These are phyloP conservation scores for Fusarium burgessii DNA, from an alignment of 2,329 filamentous ascomycete genomes.

Conservation along the genomic window DNA sequence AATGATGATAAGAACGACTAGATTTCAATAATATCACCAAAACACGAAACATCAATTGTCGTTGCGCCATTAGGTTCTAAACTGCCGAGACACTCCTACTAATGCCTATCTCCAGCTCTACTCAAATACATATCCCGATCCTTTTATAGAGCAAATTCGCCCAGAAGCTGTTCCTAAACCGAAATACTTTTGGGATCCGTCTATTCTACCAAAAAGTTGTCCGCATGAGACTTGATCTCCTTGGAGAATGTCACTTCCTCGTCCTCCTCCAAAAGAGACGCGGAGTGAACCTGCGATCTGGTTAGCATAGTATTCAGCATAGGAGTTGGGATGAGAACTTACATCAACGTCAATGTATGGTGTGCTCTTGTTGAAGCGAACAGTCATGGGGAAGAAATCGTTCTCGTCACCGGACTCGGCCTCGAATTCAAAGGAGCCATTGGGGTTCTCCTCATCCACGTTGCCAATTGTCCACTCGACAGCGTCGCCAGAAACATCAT, in stretches of 20 bases:
- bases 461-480: constrained; percentile 94
- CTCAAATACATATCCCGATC: constrained; percentile 39
- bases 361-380: constrained; percentile 85
- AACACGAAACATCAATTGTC: constrained; percentile 43
- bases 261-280: constrained; percentile 78
- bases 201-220: constrained; percentile 82
- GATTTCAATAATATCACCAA: constrained; percentile 10
- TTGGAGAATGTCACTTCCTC: constrained; percentile 87
- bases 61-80: constrained; percentile 49
- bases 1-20: background rate
- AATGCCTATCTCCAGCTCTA: constrained; percentile 36
- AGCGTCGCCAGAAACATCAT: constrained; percentile 92
- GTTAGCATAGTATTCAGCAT: constrained; percentile 9
- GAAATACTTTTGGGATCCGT: constrained; percentile 41
- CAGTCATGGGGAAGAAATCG: constrained; percentile 98
- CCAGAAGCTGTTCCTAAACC: constrained; percentile 35
- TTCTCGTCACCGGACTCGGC: constrained; percentile 87
- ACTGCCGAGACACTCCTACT: constrained; percentile 43
- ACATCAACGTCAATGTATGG: constrained; percentile 96
- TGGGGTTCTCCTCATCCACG: constrained; percentile 84
- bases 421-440: constrained; percentile 95
- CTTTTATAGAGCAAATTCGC: constrained; percentile 39
- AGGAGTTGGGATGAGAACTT: constrained; percentile 56
- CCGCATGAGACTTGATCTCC: constrained; percentile 81
- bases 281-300: constrained; percentile 67